Conservation (phyloP, 768 basidiomycete species). For the Panellus pusillus region DNA sequence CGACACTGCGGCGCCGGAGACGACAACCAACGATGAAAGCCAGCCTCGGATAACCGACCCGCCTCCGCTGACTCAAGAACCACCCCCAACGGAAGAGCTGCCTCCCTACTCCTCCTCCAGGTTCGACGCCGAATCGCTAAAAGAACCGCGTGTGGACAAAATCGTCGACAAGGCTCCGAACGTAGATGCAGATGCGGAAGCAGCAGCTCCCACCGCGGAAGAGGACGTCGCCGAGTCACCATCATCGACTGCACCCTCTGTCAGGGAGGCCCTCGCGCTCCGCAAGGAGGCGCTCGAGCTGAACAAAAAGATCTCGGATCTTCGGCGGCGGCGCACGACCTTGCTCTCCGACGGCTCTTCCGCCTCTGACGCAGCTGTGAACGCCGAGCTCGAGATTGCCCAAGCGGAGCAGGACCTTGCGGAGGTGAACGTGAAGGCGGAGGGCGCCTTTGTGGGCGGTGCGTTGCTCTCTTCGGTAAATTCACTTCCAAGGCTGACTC, state of each 20-base stretch:
- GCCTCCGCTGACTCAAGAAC: background rate
- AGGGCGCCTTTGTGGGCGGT: conserved; percentile 20
- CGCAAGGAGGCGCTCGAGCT: conserved; percentile 21
- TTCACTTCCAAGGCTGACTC: background rate
- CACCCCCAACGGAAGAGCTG: too few relatives aligned
- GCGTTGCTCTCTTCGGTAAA: background rate
- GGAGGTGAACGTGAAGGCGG: conserved; percentile 17
- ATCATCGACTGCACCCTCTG: background rate
- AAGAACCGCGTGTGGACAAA: too few relatives aligned
- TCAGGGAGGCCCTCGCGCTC: conserved; percentile 13
- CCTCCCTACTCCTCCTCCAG: too few relatives aligned
- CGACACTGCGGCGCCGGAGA: background rate
- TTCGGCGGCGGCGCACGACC: conserved; percentile 12
- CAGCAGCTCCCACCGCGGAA: too few relatives aligned
- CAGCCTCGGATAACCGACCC: background rate
- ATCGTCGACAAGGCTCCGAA: too few relatives aligned
- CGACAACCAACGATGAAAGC: background rate
- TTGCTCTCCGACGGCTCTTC: conserved; percentile 4
- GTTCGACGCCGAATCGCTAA: too few relatives aligned
- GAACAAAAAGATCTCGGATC: conserved; percentile 14
- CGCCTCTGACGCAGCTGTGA: conserved; percentile 5
- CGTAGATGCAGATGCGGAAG: too few relatives aligned
- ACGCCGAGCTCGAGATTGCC: conserved; percentile 17
- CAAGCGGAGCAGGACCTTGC: conserved; percentile 15
- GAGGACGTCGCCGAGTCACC: too few relatives aligned